phyloP scores from a whole-genome alignment of 805 yeast genomes.

The Pichia exigua region DNA sequence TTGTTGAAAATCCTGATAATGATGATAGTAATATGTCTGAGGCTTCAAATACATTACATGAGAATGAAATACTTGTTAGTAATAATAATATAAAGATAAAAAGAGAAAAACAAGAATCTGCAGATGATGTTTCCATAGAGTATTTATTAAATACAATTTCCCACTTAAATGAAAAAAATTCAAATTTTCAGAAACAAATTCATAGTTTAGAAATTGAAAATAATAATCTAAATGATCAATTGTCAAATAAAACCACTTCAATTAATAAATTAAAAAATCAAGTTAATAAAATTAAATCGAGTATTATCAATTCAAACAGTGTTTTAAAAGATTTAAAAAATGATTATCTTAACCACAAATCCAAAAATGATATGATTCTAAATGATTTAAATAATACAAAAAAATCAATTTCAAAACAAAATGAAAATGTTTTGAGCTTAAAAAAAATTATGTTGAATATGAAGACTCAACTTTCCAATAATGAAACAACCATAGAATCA shows the following conservation, averaged over 20 bases:
- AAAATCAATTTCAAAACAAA: constrained; percentile 1
- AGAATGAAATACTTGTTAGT: not conserved
- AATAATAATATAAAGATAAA: not conserved
- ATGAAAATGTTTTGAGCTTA: constrained; percentile 8
- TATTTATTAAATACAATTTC: constrained; percentile 16
- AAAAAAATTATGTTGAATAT: constrained; percentile 13
- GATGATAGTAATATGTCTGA: not conserved
- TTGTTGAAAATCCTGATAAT: not conserved
- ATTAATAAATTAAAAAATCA: constrained; percentile 10
- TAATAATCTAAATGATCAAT: constrained; percentile 4
- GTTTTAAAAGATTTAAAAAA: constrained; percentile 7
- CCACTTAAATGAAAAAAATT: constrained; percentile 10
- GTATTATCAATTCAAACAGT: not conserved
- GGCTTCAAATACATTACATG: not conserved
- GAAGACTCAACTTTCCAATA: constrained; percentile 10
- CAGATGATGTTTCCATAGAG: constrained; percentile 14
- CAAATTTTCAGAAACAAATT: constrained; percentile 7
- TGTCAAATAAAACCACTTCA: constrained; percentile 2
- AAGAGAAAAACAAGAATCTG: not conserved
- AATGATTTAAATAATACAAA: constrained; percentile 11
- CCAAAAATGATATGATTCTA: not conserved
- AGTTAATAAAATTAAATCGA: constrained; percentile 3
- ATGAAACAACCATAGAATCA: constrained; percentile 7
- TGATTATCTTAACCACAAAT: constrained; percentile 1
- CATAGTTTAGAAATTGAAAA: constrained; percentile 5